Percentiles rank a stretch among this genome's conserved stretches.
Conservation (phyloP, 1,284 basidiomycete species). For the Tilletia caries region DNA sequence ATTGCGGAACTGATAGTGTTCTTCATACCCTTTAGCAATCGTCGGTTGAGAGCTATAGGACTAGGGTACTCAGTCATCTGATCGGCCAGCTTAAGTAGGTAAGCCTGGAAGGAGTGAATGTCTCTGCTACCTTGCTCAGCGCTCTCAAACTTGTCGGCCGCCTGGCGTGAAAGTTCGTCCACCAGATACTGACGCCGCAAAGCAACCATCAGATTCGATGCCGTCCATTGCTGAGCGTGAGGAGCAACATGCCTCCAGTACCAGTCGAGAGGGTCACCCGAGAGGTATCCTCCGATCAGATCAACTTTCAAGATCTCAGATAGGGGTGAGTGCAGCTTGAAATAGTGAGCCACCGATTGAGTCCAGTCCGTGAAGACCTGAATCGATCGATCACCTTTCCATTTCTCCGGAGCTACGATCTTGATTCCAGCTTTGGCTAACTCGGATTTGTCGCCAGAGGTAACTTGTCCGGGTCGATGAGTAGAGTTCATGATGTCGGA, state of each 20-base stretch:
- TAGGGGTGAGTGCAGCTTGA: background rate
- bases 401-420: background rate
- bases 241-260: conserved; percentile 3
- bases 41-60: background rate
- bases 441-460: background rate
- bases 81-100: background rate
- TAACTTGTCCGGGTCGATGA: background rate
- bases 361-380: conserved; percentile 6
- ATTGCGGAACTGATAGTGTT: background rate
- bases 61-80: conserved; percentile 7
- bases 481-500: background rate
- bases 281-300: conserved; percentile 3
- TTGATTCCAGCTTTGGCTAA: background rate
- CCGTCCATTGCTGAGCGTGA: background rate
- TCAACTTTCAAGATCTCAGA: background rate
- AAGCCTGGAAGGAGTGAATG: background rate
- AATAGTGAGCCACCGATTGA: background rate
- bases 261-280: conserved; percentile 1
- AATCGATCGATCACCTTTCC: conserved; percentile 4
- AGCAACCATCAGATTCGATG: background rate
- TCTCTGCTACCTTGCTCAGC: background rate
- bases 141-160: conserved; percentile 7
- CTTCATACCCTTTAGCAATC: background rate
- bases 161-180: conserved; percentile 1
- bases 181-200: background rate